Evolutionary conservation across 345 rosid species (phyloP), one percentile per base, ranked within the genome.

Genomic region (Reutealis trisperma): DNA sequence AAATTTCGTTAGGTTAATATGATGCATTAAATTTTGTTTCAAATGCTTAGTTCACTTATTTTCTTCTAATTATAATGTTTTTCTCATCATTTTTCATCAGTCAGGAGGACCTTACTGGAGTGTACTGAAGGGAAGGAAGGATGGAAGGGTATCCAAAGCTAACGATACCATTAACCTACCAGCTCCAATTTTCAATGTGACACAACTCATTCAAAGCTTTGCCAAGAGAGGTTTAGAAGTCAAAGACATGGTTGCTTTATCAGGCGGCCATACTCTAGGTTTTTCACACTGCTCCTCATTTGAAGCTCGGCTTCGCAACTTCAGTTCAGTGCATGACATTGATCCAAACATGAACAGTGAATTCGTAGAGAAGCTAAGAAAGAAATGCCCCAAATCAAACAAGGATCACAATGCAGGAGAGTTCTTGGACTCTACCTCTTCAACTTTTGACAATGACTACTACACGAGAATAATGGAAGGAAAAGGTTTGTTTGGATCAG

Each of bases 201-300:
- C 91, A 1, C 94, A 86, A 75, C 89, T 94, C 66, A 88, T 89
- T 72, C 93, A 89, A 76, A 90, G 92, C 86, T 94, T 92, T 73
- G 88, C 82, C 4, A 54, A 79, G 55, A 87, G 91, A 86, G 90
- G 97, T 52, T 82, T 94, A 69, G 89, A 87, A 8, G 81, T 91
- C 24, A 80, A 91, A 81, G 97, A 94, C 82, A 80, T 92, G 87
- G 98, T 92, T 60, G 90, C 91, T 42, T 86, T 92, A 27, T 94
- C 98, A 0, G 97, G 98, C 1, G 94, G 91, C 49, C 97, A 90
- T 83, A 88, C 93, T 4, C 25, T 92, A 45, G 97, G 97, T 18
- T 89, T 92, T 81, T 91, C 96, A 1, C 98, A 92, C 64, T 94
- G 97, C 60, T 91, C 98, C 63, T 94, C 98, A 8, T 92, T 92